A percentile compares a stretch with the other conserved stretches of the same genome.
Conservation (phyloP, 306 rosid genomes). For the Glycine latifolia region DNA sequence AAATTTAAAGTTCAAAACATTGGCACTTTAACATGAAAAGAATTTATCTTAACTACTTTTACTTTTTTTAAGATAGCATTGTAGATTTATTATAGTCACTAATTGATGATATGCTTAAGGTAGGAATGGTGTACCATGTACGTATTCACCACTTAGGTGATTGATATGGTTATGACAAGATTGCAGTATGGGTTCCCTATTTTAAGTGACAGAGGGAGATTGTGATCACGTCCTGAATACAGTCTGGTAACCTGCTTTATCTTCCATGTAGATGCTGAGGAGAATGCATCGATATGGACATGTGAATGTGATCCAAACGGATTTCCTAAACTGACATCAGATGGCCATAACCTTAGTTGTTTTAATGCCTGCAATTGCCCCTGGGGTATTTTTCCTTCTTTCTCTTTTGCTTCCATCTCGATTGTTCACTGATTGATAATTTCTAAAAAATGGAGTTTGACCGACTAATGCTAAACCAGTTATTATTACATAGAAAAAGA, state of each 20-base stretch:
- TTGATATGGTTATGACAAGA: conserved; percentile 21
- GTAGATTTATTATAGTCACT: neutral
- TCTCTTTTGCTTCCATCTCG: conserved; percentile 41
- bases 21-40: neutral
- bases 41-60: neutral
- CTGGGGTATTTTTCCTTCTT: conserved; percentile 67
- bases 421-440: neutral
- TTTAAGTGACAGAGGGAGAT: conserved; percentile 33
- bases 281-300: conserved; percentile 66
- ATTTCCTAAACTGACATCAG: conserved; percentile 78
- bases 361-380: conserved; percentile 89
- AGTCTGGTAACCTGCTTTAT: conserved; percentile 37
- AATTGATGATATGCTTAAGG: neutral
- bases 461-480: conserved; percentile 8
- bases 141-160: neutral
- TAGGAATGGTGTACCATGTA: neutral
- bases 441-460: conserved; percentile 15
- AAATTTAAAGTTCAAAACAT: conserved; percentile 17
- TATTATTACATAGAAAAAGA: neutral
- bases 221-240: conserved; percentile 11
- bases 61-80: neutral
- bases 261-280: conserved; percentile 61
- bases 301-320: conserved; percentile 75
- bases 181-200: neutral
- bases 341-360: conserved; percentile 57